Conservation (phyloP, 192 early-diverging fungal genomes). For the Backusella tarrabulga region DNA sequence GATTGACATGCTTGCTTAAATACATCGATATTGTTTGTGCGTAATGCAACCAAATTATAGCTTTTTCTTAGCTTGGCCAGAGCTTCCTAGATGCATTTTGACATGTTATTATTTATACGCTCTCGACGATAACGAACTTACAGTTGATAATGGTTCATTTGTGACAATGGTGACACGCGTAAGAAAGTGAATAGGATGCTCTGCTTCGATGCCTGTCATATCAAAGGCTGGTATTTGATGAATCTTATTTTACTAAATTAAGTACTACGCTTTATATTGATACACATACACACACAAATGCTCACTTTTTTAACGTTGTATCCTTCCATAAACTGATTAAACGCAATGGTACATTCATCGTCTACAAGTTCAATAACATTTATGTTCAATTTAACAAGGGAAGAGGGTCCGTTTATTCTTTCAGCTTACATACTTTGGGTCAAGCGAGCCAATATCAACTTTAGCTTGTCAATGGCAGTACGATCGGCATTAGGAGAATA, state of each 20-base stretch:
- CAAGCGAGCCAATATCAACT: constrained; percentile 1
- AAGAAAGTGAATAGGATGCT: not conserved
- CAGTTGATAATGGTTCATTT: not conserved
- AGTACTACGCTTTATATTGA: not conserved
- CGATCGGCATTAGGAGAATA: constrained; percentile 3
- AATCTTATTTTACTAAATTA: not conserved
- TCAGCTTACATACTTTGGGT: not conserved
- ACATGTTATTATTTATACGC: not conserved
- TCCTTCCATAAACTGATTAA: constrained; percentile 1
- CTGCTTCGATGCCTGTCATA: not conserved
- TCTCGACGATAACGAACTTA: not conserved
- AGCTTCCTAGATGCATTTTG: not conserved
- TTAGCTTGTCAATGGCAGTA: not conserved
- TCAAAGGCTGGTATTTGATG: not conserved
- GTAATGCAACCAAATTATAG: not conserved
- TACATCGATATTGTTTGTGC: not conserved
- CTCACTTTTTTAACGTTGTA: not conserved
- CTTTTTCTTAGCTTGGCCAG: not conserved
- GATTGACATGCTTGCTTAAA: not conserved
- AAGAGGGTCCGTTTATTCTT: not conserved
- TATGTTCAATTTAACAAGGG: not conserved
- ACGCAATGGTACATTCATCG: constrained; percentile 1
- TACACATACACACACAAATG: not conserved
- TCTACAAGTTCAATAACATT: not conserved
- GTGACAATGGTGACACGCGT: constrained; percentile 3